phyloP scores from a whole-genome alignment of 768 basidiomycete species.

The Pleurotus salmoneostramineus region DNA sequence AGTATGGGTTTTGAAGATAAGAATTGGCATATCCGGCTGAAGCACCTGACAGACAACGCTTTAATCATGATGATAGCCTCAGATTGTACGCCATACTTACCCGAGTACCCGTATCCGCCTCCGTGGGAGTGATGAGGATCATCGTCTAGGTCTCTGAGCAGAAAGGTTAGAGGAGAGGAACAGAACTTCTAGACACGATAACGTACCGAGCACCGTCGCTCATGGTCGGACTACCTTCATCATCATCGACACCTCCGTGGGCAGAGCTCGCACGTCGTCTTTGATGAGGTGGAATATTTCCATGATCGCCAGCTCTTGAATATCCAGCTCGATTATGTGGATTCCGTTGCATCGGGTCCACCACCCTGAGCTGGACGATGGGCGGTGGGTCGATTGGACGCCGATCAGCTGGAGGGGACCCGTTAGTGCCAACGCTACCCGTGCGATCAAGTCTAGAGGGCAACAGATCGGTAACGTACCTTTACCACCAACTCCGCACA shows the following conservation, averaged over 20 bases:
- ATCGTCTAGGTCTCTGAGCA: background rate
- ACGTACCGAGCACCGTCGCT: background rate
- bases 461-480: slow-evolving; percentile 27
- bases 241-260: background rate
- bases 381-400: slow-evolving; percentile 96
- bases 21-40: slow-evolving; percentile 44
- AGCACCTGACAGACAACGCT: background rate
- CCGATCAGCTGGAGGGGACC: slow-evolving; percentile 67
- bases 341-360: slow-evolving; percentile 47
- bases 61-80: background rate
- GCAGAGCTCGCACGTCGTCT: background rate
- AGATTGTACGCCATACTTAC: background rate
- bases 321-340: background rate
- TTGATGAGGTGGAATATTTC: slow-evolving; percentile 4
- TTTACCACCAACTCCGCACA: slow-evolving; percentile 88
- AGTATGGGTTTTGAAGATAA: slow-evolving; percentile 89
- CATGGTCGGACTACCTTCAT: background rate
- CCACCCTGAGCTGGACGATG: slow-evolving; percentile 90
- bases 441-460: background rate
- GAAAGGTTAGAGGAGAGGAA: background rate
- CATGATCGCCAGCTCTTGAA: background rate
- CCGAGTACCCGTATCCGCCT: background rate
- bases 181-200: background rate
- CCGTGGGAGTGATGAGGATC: background rate
- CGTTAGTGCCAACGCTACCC: background rate